Evolutionary conservation across 345 rosid species (phyloP).

Genomic region (Carallia pectinifolia): DNA sequence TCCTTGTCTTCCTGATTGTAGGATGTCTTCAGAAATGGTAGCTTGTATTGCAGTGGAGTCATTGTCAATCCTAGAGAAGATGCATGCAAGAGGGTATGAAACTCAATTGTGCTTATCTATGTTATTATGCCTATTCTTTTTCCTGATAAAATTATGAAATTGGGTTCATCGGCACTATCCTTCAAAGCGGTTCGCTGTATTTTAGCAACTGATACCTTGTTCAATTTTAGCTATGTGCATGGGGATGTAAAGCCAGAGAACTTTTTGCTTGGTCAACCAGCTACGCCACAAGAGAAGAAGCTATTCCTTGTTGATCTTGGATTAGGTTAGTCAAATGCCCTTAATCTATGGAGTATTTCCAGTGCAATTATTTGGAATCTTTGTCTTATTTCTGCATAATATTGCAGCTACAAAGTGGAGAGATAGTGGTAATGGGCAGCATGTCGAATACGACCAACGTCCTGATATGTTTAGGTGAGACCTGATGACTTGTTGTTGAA

Average conservation of each 20-base stretch:
- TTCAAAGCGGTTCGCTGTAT: background rate
- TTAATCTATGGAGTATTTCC: background rate
- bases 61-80: constrained; percentile 34
- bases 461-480: constrained; percentile 39
- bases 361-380: constrained; percentile 12
- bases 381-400: constrained; percentile 20
- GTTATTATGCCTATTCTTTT: background rate
- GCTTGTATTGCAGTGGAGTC: constrained; percentile 37
- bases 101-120: background rate
- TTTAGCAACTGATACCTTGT: background rate
- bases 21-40: constrained; percentile 40
- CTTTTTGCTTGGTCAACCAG: constrained; percentile 37
- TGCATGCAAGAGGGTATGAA: constrained; percentile 35
- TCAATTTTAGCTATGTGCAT: constrained; percentile 30
- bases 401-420: constrained; percentile 34
- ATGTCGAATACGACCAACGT: constrained; percentile 36
- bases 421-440: constrained; percentile 28
- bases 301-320: constrained; percentile 36
- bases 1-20: constrained; percentile 4
- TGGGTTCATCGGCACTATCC: background rate
- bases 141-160: background rate
- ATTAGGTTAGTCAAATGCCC: constrained; percentile 32
- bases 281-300: constrained; percentile 33
- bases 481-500: background rate
- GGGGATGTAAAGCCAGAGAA: constrained; percentile 42